Percentiles rank a stretch among this genome's conserved stretches.
Evolutionary conservation across 129 eudicot genomes (phyloP).

Genomic region (Pulicaria dysenterica): DNA sequence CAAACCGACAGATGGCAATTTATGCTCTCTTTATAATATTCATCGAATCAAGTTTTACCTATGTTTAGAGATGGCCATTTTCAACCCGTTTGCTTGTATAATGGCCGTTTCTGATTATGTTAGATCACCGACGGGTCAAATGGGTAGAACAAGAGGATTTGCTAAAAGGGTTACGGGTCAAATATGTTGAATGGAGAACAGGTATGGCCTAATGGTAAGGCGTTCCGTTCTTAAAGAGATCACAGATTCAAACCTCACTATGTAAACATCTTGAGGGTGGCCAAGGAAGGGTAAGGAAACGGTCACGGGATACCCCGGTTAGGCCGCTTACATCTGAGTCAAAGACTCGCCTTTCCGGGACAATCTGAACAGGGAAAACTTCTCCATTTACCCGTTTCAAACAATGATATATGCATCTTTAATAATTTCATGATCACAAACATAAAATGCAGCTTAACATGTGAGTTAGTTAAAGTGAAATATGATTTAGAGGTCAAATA

Average conservation of each 20-base stretch:
- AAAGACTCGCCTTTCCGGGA: too few relatives aligned
- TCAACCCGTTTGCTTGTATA: background rate
- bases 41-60: slow-evolving; percentile 6
- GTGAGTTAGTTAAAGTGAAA: background rate
- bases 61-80: background rate
- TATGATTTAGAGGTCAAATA: background rate
- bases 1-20: background rate
- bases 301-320: too few relatives aligned
- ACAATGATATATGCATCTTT: slow-evolving; percentile 9
- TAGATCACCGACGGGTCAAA: background rate
- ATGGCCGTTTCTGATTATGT: background rate
- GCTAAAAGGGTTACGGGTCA: background rate
- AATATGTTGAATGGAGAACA: background rate
- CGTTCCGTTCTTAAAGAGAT: too few relatives aligned
- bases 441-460: background rate
- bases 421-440: slow-evolving; percentile 11
- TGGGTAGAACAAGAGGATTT: background rate
- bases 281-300: too few relatives aligned
- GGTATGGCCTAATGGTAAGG: background rate
- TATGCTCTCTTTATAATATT: background rate
- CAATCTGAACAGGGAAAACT: too few relatives aligned
- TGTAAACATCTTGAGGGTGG: too few relatives aligned
- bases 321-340: too few relatives aligned
- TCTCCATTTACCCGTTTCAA: slow-evolving; percentile 1
- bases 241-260: too few relatives aligned